Conservation (phyloP, 257 asterid species). For the Capsicum baccatum region DNA sequence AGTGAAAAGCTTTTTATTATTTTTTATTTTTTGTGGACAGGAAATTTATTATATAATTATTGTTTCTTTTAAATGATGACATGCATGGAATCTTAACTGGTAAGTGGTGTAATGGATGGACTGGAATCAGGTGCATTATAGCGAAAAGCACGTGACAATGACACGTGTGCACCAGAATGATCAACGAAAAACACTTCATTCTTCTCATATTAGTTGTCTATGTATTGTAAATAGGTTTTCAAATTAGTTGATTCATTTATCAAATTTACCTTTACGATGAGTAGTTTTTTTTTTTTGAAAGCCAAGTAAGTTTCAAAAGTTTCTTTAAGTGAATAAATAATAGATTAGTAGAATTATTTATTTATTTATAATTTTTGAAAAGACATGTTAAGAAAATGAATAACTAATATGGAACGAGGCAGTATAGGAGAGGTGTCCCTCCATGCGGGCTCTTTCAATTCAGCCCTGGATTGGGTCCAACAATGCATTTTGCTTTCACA, state of each 20-base stretch:
- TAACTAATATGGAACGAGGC: no score
- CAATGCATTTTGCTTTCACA: not conserved
- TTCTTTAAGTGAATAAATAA: no score
- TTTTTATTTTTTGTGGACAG: not conserved
- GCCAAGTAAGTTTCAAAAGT: no score
- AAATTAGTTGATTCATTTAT: no score
- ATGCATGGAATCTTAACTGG: not conserved
- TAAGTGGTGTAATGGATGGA: not conserved
- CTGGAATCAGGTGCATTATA: not conserved
- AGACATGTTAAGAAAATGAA: no score
- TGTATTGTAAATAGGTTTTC: no score
- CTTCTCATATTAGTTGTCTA: no score
- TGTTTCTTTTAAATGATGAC: not conserved
- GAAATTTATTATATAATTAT: not conserved
- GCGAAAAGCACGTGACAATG: not conserved
- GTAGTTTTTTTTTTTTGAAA: no score
- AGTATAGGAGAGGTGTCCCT: not conserved
- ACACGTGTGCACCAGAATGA: not conserved
- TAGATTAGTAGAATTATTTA: no score
- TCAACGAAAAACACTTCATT: not conserved
- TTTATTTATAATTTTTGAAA: no score
- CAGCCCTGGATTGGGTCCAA: constrained; percentile 1
- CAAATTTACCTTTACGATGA: no score
- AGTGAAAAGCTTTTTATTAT: not conserved
- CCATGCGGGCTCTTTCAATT: not conserved